A percentile compares a stretch with the other conserved stretches of the same genome.
Conservation (phyloP, 495 filamentous ascomycete species). For the Lentithecium fluviatile region DNA sequence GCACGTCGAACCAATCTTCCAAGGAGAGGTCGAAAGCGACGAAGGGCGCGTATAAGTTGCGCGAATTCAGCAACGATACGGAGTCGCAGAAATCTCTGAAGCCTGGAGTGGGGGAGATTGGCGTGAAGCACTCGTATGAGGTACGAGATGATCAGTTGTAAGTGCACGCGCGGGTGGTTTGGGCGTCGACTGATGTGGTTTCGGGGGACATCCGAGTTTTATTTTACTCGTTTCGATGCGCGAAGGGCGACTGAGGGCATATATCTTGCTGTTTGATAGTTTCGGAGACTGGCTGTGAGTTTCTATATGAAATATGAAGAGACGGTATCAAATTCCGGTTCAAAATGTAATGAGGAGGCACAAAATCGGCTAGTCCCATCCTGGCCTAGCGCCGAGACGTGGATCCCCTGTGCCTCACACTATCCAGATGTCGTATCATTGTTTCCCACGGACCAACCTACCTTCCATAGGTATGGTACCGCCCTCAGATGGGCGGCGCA, state of each 20-base stretch:
- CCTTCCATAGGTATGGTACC: too few species aligned
- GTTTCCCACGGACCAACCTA: too few species aligned
- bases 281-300: background rate
- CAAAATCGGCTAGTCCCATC: background rate
- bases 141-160: background rate
- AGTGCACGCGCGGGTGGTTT: too few species aligned
- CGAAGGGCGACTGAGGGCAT: too few species aligned
- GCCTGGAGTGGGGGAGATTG: background rate
- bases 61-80: background rate
- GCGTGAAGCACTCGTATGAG: background rate
- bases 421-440: too few species aligned
- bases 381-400: background rate
- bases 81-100: constrained; percentile 4
- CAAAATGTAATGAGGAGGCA: background rate
- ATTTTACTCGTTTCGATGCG: too few species aligned
- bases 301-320: background rate
- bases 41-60: background rate
- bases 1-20: background rate
- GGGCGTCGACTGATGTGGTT: too few species aligned
- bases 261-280: background rate
- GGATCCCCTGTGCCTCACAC: too few species aligned
- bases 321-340: background rate
- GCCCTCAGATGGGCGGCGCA: too few species aligned
- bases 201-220: too few species aligned
- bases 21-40: background rate